Conservation (phyloP, 73 alveolate genomes). For the Tetrahymena thermophila region DNA sequence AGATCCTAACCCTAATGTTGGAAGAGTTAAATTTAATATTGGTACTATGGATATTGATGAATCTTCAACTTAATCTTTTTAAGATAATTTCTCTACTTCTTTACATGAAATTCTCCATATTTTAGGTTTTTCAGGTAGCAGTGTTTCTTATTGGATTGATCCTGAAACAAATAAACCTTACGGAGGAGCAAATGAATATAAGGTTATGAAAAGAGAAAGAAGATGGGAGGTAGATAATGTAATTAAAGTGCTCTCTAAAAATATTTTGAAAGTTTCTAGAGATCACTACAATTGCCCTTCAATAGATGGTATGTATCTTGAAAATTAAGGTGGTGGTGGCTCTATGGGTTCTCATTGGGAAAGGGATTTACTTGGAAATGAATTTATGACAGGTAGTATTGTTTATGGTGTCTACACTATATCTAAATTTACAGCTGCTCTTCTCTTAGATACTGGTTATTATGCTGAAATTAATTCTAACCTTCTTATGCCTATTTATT, state of each 20-base stretch:
- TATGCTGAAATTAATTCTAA: neutral
- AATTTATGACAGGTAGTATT: neutral
- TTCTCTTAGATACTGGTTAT: neutral
- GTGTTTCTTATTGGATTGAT: neutral
- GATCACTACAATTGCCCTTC: neutral
- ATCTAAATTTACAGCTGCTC: neutral
- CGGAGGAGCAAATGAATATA: neutral
- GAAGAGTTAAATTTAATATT: neutral
- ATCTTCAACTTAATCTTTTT: neutral
- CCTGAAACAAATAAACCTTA: neutral
- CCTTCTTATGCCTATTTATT: neutral
- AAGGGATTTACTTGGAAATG: neutral
- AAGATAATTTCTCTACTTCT: neutral
- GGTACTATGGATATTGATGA: neutral
- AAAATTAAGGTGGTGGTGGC: neutral
- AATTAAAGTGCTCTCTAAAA: neutral
- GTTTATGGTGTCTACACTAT: neutral
- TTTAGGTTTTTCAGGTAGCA: neutral
- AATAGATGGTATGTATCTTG: neutral
- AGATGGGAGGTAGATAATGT: neutral
- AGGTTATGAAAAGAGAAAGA: neutral
- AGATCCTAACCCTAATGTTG: neutral
- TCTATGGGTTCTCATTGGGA: neutral
- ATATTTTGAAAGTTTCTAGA: neutral
- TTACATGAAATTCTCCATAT: neutral